Evolutionary conservation across 2,329 filamentous ascomycete species (phyloP), one percentile per base, ranked within the genome.

Genomic region (Pseudopyricularia javanii): DNA sequence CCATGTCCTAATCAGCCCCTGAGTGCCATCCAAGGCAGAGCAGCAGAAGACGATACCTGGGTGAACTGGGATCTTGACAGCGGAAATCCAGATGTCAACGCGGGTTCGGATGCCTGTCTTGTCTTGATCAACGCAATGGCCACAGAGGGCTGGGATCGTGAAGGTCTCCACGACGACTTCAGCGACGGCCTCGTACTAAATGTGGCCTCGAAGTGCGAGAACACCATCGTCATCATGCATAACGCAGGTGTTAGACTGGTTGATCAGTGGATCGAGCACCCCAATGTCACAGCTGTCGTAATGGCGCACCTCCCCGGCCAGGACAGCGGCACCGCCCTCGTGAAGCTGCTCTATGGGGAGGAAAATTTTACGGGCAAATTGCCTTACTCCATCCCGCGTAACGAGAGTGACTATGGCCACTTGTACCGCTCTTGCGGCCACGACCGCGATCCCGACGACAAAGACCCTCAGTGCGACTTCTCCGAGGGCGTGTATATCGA

Each of bases 91-190:
- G 59, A 66, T 7, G 74, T 83, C 7, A 68, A 75, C 47, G 61
- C 69, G 3, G 63, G 57, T 4, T 72, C 75, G 1, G 76, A 90
- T 59, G 74, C 88, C 7, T 93, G 88, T 57, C 66, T 85, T 2
- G 79, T 85, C 0, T 79, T 85, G 57, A 76, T 80, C 58, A 86
- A 86, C 60, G 77, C 74, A 7, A 87, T 85, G 65, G 80, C 85
- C 1, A 82, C 85, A 1, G 89, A 95, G 66, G 86, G 84, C 1
- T 85, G 76, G 57, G 75, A 88, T 54, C 74, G 80, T 48, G 70
- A 78, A 0, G 74, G 73, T 7, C 70, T 88, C 40, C 74, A 75
- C 30, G 87, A 91, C 62, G 83, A 84, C 55, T 80, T 79, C 51
- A 82, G 78, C 1, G 81, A 86, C 56, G 66, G 64, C 0, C 66